Base-by-base conservation (phyloP, 2,329 filamentous ascomycete genomes). In the Beauveria medogensis region DNA sequence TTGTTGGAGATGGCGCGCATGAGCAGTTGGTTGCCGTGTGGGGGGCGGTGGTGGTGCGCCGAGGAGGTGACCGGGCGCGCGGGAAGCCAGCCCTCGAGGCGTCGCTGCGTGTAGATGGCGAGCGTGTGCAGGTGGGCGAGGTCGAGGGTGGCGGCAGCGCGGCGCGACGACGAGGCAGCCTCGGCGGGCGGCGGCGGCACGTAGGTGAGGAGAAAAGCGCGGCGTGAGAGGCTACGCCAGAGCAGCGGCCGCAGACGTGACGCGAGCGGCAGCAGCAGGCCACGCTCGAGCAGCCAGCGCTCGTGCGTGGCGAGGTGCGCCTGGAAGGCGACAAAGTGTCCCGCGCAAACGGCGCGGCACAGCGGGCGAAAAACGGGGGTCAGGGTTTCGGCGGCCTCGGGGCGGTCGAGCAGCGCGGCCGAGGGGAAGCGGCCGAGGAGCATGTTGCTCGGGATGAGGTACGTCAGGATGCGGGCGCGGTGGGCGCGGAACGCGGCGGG, bases 341-440 rank as follows among this genome's bases (percentile, higher is more conserved):
- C 93, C 44, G 79, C 82, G 8, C 83, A 81, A 63, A 97, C 85
- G 28, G 91, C 85, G 53, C 77, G 75, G 66, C 87, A 88, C n/a
- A 97, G 77, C 0, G 90, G 91, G 1, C 82, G 67, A 71, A 95
- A 97, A 54, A 87, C 80, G 24, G 84, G 78, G 0, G 77, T 79
- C 24, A 95, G 77, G 1, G 81, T 81, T 60, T 77, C 70, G n/a
- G 71, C 70, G 14, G 90, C 86, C 74, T 94, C 91, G 3, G 89
- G 87, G 1, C 87, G 83, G 44, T 81, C 76, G 50, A 95, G 82
- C 1, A 96, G 81, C 2, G 72, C 63, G 9, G 76, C 69, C 1
- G 88, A 88, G 1, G 93, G 92, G 65, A 97, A 91, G 34, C 91
- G 87, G 24, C 92, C 93, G 52, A 96, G 80, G 43, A 96, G 85